Evolutionary conservation across 2,329 filamentous ascomycete genomes (phyloP).

Genomic region (Colletotrichum tofieldiae): DNA sequence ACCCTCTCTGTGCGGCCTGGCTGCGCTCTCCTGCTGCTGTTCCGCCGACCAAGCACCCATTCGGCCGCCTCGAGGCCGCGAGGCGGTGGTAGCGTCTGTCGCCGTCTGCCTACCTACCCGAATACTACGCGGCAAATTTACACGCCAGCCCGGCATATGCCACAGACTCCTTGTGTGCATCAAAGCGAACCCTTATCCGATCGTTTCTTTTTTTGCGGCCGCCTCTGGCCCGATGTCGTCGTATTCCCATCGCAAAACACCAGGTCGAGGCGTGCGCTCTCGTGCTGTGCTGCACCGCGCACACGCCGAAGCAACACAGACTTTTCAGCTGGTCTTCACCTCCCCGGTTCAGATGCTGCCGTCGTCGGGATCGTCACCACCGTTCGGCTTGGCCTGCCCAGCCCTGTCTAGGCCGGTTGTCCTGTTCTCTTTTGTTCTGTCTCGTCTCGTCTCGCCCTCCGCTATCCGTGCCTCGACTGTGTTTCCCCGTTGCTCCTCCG

Average conservation of each 20-base stretch:
- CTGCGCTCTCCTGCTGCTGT: background rate
- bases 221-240: slow-evolving; percentile 1
- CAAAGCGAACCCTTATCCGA: background rate
- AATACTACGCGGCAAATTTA: slow-evolving; percentile 16
- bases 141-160: slow-evolving; percentile 17
- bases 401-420: background rate
- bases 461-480: background rate
- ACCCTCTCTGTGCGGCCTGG: background rate
- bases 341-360: slow-evolving; percentile 30
- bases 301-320: slow-evolving; percentile 18
- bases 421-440: background rate
- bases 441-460: background rate
- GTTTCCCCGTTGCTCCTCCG: slow-evolving; percentile 19
- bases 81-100: background rate
- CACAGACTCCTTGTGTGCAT: background rate
- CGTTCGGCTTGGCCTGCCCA: slow-evolving; percentile 10
- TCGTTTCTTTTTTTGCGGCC: background rate
- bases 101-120: background rate
- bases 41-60: background rate
- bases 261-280: background rate
- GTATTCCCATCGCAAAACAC: slow-evolving; percentile 4
- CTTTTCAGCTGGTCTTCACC: slow-evolving; percentile 24
- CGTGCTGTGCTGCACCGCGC: background rate
- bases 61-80: background rate
- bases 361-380: slow-evolving; percentile 26